Conservation (phyloP, 2,329 filamentous ascomycete species). For the Xylaria sp. region DNA sequence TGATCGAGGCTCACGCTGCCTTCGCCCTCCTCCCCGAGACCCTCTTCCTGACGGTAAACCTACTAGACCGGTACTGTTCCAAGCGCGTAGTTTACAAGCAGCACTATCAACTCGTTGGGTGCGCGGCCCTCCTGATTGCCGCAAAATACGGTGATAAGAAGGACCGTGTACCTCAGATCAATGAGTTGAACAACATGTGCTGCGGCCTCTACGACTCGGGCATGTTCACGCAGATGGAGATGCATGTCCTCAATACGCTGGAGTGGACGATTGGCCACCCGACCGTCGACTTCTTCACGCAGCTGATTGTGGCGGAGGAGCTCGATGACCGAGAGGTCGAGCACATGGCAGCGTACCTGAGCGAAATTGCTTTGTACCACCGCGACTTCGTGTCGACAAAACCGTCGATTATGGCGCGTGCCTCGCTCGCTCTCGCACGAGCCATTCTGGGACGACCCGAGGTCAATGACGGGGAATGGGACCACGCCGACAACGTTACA, state of each 20-base stretch:
- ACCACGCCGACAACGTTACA: slow-evolving; percentile 70
- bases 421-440: slow-evolving; percentile 81
- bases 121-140: slow-evolving; percentile 91
- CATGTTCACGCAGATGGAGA: slow-evolving; percentile 99
- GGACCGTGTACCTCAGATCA: slow-evolving; percentile 95
- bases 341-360: slow-evolving; percentile 91
- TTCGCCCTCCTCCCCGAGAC: slow-evolving; percentile 95
- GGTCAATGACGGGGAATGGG: slow-evolving; percentile 75
- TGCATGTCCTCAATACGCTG: slow-evolving; percentile 96
- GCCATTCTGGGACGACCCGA: slow-evolving; percentile 84
- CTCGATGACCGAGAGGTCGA: slow-evolving; percentile 82
- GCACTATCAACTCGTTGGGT: slow-evolving; percentile 97
- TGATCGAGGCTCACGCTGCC: slow-evolving; percentile 94
- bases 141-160: slow-evolving; percentile 99
- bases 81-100: slow-evolving; percentile 98
- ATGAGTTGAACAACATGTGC: slow-evolving; percentile 98
- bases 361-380: slow-evolving; percentile 94
- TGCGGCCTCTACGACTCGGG: slow-evolving; percentile 97
- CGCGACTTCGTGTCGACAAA: slow-evolving; percentile 93
- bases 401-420: slow-evolving; percentile 87
- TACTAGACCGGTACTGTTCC: slow-evolving; percentile 96
- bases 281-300: slow-evolving; percentile 91
- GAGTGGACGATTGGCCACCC: slow-evolving; percentile 97
- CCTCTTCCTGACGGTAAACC: slow-evolving; percentile 92
- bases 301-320: slow-evolving; percentile 83